phyloP scores from a whole-genome alignment of 352 stramenopile genomes.

The Elongisporangium undulatum region DNA sequence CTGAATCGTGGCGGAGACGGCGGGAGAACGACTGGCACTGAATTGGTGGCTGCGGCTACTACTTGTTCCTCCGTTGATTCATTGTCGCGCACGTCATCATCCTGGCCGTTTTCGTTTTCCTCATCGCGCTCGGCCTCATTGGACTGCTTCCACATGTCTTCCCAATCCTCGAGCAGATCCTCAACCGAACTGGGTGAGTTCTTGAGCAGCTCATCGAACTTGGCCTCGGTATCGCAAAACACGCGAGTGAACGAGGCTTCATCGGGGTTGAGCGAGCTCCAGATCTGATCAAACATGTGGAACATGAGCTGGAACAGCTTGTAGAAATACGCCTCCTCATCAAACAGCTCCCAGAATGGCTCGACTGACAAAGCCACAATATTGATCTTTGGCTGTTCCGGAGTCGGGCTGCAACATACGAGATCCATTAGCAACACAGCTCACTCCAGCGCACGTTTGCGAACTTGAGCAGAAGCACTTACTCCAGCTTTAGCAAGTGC shows the following conservation, averaged over 20 bases:
- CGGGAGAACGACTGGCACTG: background rate
- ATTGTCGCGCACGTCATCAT: conserved; percentile 7
- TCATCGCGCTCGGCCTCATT: conserved; percentile 18
- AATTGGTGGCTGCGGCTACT: background rate
- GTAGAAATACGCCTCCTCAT: conserved; percentile 73
- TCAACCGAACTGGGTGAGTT: conserved; percentile 52
- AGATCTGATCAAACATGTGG: conserved; percentile 72
- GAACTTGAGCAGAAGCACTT: conserved; percentile 15
- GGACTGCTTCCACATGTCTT: conserved; percentile 33
- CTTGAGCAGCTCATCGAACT: conserved; percentile 67
- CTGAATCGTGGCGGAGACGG: conserved; percentile 32
- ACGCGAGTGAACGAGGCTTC: conserved; percentile 75
- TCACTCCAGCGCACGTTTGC: background rate
- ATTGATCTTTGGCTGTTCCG: conserved; percentile 62
- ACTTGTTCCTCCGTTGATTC: background rate
- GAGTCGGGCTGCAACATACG: conserved; percentile 29
- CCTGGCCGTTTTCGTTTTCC: conserved; percentile 22
- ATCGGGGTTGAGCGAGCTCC: conserved; percentile 50
- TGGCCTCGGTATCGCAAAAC: conserved; percentile 68
- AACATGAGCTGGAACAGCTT: conserved; percentile 79
- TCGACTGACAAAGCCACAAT: conserved; percentile 73
- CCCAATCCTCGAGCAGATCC: conserved; percentile 64
- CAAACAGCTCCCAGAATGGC: conserved; percentile 82
- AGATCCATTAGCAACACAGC: conserved; percentile 7
- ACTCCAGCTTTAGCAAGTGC: conserved; percentile 71